Evolutionary conservation across 1,284 basidiomycete species (phyloP), one percentile per base, ranked within the genome.

Genomic region (Amylostereum chailletii): DNA sequence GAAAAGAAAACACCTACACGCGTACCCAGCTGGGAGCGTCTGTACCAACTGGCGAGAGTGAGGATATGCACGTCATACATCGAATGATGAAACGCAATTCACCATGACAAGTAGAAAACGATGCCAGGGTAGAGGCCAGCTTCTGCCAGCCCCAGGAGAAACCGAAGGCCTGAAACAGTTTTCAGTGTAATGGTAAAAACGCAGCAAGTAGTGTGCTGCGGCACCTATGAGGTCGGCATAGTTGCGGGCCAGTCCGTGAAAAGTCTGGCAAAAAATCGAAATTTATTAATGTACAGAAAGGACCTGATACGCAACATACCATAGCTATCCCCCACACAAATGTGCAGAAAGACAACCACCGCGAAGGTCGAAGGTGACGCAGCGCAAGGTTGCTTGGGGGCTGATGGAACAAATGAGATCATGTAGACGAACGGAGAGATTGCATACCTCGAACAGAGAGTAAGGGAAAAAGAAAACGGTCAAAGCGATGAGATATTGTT

Each of bases 1-100:
- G 81, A 81, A 62, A 86, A 85, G 67, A 88, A 88, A 26, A 86
- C 62, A 2, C 85, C 83, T 8, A 81, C 76, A 30, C 79, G 63
- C 43, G 78, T 69, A 49, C 82, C 84, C 50, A 83, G 84, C 56
- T 87, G 84, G 5, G 77, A 79, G 32, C 82, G 81, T 57, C 81
- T 68, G 51, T 66, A 66, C 65, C 64, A 66, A 46, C 65, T 66
- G 45, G 3, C 11, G 5, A 48, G 19, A 4, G 19, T 19, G 19
- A 19, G 19, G 19, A 27, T 30, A 31, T 34, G 34, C 33, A 51
- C 4, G 33, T 30, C 27, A 4, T 10, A 32, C 49, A 30, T 29
- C 8, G 9, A 26, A 19, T 7, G 34, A 11, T 2, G 42, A n/a
- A 26, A 29, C 6, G 31, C 30, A 4, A 37, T 62, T 42, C 34